Base-by-base conservation (phyloP, 2,329 filamentous ascomycete species). In the Capronia americana region DNA sequence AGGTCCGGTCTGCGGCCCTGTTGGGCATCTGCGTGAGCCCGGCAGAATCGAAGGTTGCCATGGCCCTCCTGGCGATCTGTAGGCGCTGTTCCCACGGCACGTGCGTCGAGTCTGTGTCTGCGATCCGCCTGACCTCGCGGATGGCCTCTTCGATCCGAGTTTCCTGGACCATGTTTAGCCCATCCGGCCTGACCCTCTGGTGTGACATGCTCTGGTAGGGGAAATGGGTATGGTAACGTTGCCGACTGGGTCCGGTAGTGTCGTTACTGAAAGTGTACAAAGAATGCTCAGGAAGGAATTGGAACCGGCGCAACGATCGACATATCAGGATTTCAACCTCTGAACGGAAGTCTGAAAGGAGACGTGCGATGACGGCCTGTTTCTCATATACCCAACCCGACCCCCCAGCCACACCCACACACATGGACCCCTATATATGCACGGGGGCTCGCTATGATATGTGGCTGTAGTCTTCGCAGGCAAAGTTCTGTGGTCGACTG, bases 81-180 rank as follows among this genome's bases (percentile, higher is more conserved):
- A 67, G 30, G 14, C 57, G 62, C 20, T 64, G 62, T 12, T 63
- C 68, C 62, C 65, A 67, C 2, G 68, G 59, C 23, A 58, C 48
- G n/a, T 59, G 51, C 10, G 51, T 38, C 30, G 59, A 57, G 32
- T 48, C 24, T 1, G 14, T 51, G 12, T 65, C 62, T n/a, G 62
- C 53, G n/a, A 69, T 66, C 53, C 58, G 68, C 24, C 57, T 57
- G 46, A 69, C 57, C 12, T 69, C 63, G 23, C 53, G 50, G 53
- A 69, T 56, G 7, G 68, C 62, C 4, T 26, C 51, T 23, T 67
- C 44, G 38, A 67, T 63, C 50, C 54, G 62, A 24, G 55, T 7
- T 46, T 67, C 65, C 34, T 60, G 34, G 3, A 38, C 41, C 17
- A 28, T 32, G 23, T 61, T 54, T 32, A 60, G 24, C 23, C 61